Evolutionary conservation across 2,329 filamentous ascomycete genomes (phyloP), one percentile per base, ranked within the genome.

Genomic region (Septoria petroselini): DNA sequence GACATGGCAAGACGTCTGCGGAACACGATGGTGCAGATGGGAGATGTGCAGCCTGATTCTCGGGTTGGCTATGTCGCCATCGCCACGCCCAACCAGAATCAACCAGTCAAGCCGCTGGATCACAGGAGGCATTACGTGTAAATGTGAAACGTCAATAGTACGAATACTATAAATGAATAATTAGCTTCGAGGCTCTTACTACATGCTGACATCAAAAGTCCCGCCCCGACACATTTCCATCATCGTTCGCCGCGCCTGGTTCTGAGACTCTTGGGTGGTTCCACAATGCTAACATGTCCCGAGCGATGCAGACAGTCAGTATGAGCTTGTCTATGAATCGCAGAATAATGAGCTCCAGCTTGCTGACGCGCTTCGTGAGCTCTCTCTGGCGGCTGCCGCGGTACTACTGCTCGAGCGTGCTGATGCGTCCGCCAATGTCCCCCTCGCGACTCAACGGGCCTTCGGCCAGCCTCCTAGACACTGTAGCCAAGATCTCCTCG

Each of bases 371-470:
- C 9, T 9, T 27, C 23, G 23, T 27, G 9, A 27, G 23, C 23
- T 27, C 23, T 9, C 23, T 43, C 12, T 50, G 39, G 12, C 17
- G 25, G 3, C 30, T 21, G 15, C 18, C 19, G 33, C 14, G 12
- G 40, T 34, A 18, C 51, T 55, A 70, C 41, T 72, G 37, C 48
- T 76, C 73, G 57, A 77, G 51, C 11, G 73, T 76, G 12, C 68
- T 73, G 50, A 77, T 70, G 42, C 70, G 64, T 11, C 72, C 72
- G 1, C 74, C 74, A 27, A 69, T 68, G 37, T 69, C 65, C 1
- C 68, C 71, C 14, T 65, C 63, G 9, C 64, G 62, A 21, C 70
- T 71, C 68, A 72, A 71, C 7, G 68, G 65, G 0, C 74, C 74
- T 33, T 73, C 70, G 5, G 61, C 64, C 15, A 76, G 58, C 30